phyloP scores from a whole-genome alignment of 202 grass and related monocot species.

The Zizania palustris region DNA sequence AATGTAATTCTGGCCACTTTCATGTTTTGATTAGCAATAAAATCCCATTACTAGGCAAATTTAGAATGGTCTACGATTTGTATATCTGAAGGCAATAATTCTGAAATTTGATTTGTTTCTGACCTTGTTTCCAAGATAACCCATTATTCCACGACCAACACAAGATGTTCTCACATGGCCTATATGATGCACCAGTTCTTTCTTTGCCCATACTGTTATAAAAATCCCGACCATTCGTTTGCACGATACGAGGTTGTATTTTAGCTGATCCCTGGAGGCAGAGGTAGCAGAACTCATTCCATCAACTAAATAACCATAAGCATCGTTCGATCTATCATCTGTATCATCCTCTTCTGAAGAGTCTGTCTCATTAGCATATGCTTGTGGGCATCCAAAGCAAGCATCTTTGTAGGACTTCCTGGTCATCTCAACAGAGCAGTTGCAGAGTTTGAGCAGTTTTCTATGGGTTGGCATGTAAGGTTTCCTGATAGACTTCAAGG shows the following conservation, averaged over 20 bases:
- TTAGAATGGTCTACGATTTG: no score
- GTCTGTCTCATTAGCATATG: constrained; percentile 61
- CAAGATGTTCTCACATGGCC: constrained; percentile 92
- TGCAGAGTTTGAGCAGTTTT: constrained; percentile 76
- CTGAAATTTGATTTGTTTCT: constrained; percentile 26
- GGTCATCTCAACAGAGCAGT: constrained; percentile 72
- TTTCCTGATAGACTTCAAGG: constrained; percentile 80
- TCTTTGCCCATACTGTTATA: constrained; percentile 80
- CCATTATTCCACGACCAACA: constrained; percentile 91
- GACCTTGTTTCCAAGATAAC: constrained; percentile 98
- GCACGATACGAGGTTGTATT: constrained; percentile 81
- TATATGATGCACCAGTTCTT: constrained; percentile 77
- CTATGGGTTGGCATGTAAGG: constrained; percentile 70
- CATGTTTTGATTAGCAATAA: neutral
- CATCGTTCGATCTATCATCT: constrained; percentile 49
- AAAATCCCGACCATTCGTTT: constrained; percentile 99
- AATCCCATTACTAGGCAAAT: neutral
- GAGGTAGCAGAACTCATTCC: constrained; percentile 48
- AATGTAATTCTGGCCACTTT: neutral
- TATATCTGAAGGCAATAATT: neutral
- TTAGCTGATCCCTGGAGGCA: constrained; percentile 58
- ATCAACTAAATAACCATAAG: constrained; percentile 45
- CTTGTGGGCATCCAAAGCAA: constrained; percentile 70
- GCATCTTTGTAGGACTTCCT: constrained; percentile 84
- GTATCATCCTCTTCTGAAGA: constrained; percentile 81